These are phyloP conservation scores for Solanum pimpinellifolium DNA, from an alignment of 257 asterid species.

Conservation along the genomic window DNA sequence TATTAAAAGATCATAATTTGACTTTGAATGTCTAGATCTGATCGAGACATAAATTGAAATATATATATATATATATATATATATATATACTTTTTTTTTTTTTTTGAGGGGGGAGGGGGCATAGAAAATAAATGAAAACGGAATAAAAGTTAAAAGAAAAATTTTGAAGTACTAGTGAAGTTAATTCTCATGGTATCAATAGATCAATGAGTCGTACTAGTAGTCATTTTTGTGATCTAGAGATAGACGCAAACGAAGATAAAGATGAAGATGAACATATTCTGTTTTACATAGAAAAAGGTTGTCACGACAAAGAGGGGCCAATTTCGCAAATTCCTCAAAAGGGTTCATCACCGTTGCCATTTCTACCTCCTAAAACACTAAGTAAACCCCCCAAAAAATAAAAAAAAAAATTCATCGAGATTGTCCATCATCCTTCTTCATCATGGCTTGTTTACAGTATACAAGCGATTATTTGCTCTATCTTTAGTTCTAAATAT, in stretches of 20 bases:
- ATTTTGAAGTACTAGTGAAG: constrained; percentile 23
- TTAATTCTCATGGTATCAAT: not conserved
- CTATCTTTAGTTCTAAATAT: constrained; percentile 34
- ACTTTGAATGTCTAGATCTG: not conserved
- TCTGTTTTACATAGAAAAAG: constrained; percentile 40
- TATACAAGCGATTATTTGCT: constrained; percentile 48
- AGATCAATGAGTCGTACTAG: constrained; percentile 40
- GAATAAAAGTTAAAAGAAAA: constrained; percentile 4
- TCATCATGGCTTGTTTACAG: constrained; percentile 73
- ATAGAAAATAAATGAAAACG: constrained; percentile 13
- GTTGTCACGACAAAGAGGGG: constrained; percentile 7
- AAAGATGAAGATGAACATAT: not conserved
- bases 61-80: not conserved
- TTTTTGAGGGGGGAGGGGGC: too few relatives aligned
- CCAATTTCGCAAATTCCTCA: not conserved
- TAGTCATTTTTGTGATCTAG: constrained; percentile 66
- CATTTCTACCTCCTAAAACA: constrained; percentile 9
- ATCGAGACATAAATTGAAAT: not conserved
- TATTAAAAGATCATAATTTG: not conserved
- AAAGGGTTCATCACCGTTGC: not conserved
- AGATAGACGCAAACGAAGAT: constrained; percentile 4
- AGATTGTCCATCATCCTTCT: constrained; percentile 56
- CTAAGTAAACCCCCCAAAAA: constrained; percentile 2
- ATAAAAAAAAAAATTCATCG: not conserved
- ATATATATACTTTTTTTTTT: too few relatives aligned